phyloP scores from a whole-genome alignment of 257 asterid species.

The Solanum bukasovii region DNA sequence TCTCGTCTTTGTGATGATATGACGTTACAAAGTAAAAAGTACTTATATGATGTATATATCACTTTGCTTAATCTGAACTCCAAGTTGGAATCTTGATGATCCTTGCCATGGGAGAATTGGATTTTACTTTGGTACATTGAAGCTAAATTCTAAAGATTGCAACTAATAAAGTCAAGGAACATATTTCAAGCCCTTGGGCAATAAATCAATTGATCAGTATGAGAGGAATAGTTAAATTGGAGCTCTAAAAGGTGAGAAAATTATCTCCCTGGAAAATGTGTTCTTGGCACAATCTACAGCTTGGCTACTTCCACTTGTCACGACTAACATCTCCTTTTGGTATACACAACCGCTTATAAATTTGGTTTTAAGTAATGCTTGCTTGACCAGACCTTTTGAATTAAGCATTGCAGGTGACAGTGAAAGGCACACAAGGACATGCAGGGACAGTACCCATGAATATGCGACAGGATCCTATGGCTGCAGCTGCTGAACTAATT shows the following conservation, averaged over 20 bases:
- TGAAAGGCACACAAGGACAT: constrained; percentile 97
- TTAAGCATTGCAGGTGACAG: constrained; percentile 53
- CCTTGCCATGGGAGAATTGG: background rate
- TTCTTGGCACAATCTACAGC: background rate
- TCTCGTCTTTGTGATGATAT: background rate
- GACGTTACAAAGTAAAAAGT: background rate
- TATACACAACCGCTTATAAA: background rate
- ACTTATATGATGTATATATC: background rate
- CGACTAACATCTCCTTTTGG: background rate
- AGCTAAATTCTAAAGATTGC: background rate
- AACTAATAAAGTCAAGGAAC: background rate
- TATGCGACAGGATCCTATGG: constrained; percentile 96
- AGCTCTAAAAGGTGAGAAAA: background rate
- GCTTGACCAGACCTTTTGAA: background rate
- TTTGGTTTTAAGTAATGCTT: background rate
- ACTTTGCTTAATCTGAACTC: background rate
- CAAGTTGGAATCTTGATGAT: background rate
- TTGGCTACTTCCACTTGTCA: background rate
- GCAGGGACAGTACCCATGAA: constrained; percentile 98
- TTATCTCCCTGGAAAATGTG: background rate
- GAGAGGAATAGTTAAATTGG: background rate
- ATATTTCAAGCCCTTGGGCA: background rate
- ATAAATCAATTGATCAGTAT: background rate
- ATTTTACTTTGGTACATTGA: background rate
- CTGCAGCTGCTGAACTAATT: constrained; percentile 89